A percentile compares a stretch with the other conserved stretches of the same genome.
phyloP scores from a whole-genome alignment of 257 asterid species.

The Parsonsia alboflavescens region DNA sequence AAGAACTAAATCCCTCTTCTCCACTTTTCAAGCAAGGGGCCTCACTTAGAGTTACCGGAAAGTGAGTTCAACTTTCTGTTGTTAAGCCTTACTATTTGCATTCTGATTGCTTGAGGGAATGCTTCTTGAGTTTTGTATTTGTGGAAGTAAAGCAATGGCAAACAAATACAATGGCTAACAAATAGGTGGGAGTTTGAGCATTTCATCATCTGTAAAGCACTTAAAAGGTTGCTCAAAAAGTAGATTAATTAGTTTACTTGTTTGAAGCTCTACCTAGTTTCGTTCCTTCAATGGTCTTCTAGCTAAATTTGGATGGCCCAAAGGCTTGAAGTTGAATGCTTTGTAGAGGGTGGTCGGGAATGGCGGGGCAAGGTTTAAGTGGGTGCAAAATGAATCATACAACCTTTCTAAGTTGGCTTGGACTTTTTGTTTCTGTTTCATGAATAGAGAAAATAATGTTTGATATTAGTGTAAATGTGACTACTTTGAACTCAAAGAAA shows the following conservation, averaged over 20 bases:
- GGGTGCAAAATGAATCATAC: not conserved
- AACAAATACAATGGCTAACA: no score
- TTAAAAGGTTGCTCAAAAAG: not conserved
- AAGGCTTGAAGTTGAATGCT: not conserved
- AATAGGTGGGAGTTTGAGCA: not conserved
- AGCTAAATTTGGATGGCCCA: not conserved
- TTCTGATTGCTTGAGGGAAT: not conserved
- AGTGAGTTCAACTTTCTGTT: constrained; percentile 33
- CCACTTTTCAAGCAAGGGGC: constrained; percentile 69
- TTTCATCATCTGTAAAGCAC: not conserved
- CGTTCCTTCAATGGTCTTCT: not conserved
- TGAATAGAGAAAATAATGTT: not conserved
- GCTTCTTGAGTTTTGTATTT: not conserved
- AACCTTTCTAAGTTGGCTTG: not conserved
- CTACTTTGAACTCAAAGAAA: not conserved
- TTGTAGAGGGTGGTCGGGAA: not conserved
- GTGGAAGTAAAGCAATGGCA: not conserved
- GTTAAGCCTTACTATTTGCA: not conserved
- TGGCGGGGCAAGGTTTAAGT: not conserved
- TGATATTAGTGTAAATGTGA: not conserved
- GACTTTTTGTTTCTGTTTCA: not conserved
- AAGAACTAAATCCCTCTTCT: constrained; percentile 66
- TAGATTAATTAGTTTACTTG: not conserved
- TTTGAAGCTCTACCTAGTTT: no score
- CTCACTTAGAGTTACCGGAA: constrained; percentile 81